These are phyloP conservation scores for Gyromitra esculenta DNA, from an alignment of 2,329 filamentous ascomycete genomes.

Conservation along the genomic window DNA sequence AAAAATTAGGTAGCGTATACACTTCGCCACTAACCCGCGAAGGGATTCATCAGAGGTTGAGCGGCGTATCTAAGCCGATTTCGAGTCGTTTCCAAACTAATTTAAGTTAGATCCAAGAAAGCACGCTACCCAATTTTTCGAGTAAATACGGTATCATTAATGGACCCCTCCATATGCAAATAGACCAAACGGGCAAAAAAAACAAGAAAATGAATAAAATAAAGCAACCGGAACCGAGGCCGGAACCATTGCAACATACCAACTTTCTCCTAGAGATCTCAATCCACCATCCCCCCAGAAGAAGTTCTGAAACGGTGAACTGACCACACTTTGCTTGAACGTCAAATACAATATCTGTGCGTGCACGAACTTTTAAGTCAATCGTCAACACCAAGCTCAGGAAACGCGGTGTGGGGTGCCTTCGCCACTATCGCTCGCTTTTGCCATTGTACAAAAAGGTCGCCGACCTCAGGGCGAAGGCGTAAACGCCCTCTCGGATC, in stretches of 20 bases:
- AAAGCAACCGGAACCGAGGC: not conserved
- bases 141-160: no score
- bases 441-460: not conserved
- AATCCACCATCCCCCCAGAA: no score
- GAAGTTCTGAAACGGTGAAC: not conserved
- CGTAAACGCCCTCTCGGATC: not conserved
- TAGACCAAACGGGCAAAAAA: slow-evolving; percentile 22
- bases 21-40: no score
- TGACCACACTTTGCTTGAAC: not conserved
- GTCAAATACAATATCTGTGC: not conserved
- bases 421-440: slow-evolving; percentile 13
- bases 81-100: no score
- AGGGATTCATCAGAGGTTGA: no score
- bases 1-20: no score
- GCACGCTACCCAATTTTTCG: no score
- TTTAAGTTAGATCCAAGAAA: no score
- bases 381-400: no score
- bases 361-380: no score
- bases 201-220: slow-evolving; percentile 20
- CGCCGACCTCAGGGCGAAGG: not conserved
- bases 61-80: no score
- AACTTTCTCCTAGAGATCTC: no score
- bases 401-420: not conserved
- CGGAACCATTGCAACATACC: not conserved
- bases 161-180: slow-evolving; percentile 28